Evolutionary conservation across 2,329 filamentous ascomycete species (phyloP), one percentile per base, ranked within the genome.

Genomic region (Trichoderma koningii): DNA sequence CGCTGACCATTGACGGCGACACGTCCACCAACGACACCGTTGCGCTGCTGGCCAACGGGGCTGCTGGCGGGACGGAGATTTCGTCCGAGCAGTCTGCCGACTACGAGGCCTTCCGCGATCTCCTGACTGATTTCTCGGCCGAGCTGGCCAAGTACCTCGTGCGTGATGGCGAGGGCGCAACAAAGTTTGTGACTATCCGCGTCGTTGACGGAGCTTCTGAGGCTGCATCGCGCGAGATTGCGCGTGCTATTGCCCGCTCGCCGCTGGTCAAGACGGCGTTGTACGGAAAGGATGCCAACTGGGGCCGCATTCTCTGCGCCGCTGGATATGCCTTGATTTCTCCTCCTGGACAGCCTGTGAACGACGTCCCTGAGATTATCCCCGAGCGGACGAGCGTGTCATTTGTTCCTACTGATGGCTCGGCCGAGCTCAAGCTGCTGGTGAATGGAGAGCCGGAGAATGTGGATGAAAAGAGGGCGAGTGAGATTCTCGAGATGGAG

Each of bases 21-120:
- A 98, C 93, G 9, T 96, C 91, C 68, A 99, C 95, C 66, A 99
- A 99, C 79, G 95, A 99, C 80, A 98, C 94, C 0, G 87, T 98
- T 30, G 93, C 93, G 5, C 82, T 99, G 63, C 85, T 99, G n/a
- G 94, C 95, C 68, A 99, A 99, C 76, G 95, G 95, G 68, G 93
- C 92, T 19, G 94, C 92, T 0, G 92, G 92, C 62, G 92, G 91
- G 19, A 77, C 83, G 15, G 81, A 85, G 63, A 83, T 94, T 60
- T 76, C 80, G 1, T 82, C 82, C 1, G 79, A 83, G 51, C 74
- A 79, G 15, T 86, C 76, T 59, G 75, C 75, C 12, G 91, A 93
- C 73, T 94, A 90, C 74, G 73, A 78, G n/a, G 88, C 86, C 44
- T 89, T 98, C 79, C 83, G 85, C 70, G 77, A 81, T 2, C 83